Conservation (phyloP, 129 eudicot genomes). For the Artemisia argyi region DNA sequence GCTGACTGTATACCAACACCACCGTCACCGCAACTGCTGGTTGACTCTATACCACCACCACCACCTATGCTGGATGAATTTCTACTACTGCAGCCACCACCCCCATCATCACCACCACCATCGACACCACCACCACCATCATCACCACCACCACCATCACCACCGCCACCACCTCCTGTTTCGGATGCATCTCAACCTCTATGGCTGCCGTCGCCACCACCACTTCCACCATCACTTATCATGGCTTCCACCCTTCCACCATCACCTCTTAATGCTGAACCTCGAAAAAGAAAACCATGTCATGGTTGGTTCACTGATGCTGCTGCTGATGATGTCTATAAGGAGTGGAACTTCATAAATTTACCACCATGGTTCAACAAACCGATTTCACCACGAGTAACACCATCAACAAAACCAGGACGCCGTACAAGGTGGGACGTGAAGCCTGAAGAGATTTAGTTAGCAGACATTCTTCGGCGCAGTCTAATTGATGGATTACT, state of each 20-base stretch:
- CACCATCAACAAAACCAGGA: not conserved
- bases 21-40: not conserved
- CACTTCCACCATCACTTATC: not conserved
- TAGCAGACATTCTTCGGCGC: not conserved
- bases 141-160: not conserved
- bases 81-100: not conserved
- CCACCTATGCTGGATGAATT: not conserved
- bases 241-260: not conserved
- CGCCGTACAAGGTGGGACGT: not conserved
- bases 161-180: not conserved
- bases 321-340: not conserved
- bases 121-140: not conserved
- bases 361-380: not conserved
- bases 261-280: slow-evolving; percentile 1
- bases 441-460: not conserved
- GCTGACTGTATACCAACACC: not conserved
- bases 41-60: not conserved
- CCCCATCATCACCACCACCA: not conserved
- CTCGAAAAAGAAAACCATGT: not conserved
- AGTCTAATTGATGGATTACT: not conserved
- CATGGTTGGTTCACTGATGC: not conserved
- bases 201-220: not conserved
- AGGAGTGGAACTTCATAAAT: slow-evolving; percentile 2
- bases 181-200: not conserved
- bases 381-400: not conserved